These are phyloP conservation scores for Zalerion maritima DNA, from an alignment of 495 filamentous ascomycete genomes.

Conservation along the genomic window DNA sequence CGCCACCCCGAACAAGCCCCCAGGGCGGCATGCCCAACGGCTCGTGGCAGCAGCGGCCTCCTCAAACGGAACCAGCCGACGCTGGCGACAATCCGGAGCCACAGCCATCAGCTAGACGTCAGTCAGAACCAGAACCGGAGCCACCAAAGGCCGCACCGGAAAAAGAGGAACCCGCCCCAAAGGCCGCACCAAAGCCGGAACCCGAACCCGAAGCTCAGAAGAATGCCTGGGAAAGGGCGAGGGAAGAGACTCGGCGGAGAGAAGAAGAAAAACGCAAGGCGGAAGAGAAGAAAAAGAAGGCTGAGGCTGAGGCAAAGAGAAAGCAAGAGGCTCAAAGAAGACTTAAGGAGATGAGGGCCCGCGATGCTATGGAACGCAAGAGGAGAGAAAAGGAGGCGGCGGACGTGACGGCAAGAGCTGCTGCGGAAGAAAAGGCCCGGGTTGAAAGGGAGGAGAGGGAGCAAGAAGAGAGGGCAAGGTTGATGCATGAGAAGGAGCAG, in stretches of 20 bases:
- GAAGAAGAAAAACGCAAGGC: constrained; percentile 47
- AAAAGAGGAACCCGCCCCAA: constrained; percentile 9
- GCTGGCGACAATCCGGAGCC: background rate
- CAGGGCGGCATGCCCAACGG: constrained; percentile 4
- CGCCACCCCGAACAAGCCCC: constrained; percentile 16
- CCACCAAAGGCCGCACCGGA: constrained; percentile 2
- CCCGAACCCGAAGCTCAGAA: constrained; percentile 21
- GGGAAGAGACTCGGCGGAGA: constrained; percentile 49
- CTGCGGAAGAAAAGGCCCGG: too few species aligned
- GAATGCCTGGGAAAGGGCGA: constrained; percentile 52
- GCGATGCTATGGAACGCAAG: too few species aligned
- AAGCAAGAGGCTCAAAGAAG: constrained; percentile 31
- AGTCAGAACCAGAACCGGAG: constrained; percentile 8
- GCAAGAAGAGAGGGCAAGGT: constrained; percentile 27
- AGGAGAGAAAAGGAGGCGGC: too few species aligned
- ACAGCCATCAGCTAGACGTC: constrained; percentile 3
- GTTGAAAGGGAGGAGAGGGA: too few species aligned
- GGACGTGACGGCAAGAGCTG: too few species aligned
- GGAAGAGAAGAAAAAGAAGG: constrained; percentile 30
- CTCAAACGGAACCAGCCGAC: constrained; percentile 6
- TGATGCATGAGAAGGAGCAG: constrained; percentile 43
- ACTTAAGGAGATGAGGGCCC: constrained; percentile 2
- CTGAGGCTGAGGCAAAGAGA: constrained; percentile 25
- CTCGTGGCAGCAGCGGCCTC: constrained; percentile 4
- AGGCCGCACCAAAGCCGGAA: constrained; percentile 14